phyloP scores from a whole-genome alignment of 305 asterid genomes.

The Solanum hybrid region DNA sequence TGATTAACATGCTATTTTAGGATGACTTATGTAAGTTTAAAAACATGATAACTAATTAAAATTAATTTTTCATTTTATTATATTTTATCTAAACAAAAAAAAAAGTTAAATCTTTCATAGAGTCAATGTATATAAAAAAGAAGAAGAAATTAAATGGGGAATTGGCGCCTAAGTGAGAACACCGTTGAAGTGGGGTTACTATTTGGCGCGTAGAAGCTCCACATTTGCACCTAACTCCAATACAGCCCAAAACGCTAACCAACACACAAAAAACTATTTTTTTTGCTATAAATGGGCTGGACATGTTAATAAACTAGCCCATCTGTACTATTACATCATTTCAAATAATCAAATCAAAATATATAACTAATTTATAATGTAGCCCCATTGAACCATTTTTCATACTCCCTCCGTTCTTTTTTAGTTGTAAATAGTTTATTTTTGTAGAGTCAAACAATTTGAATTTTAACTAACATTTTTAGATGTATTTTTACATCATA shows the following conservation, averaged over 20 bases:
- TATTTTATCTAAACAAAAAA: no score
- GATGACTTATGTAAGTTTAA: no score
- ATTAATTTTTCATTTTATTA: no score
- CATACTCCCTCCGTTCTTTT: background rate
- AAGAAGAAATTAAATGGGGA: background rate
- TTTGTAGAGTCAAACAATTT: background rate
- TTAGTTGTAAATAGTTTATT: background rate
- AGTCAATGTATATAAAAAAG: background rate
- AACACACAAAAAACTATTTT: background rate
- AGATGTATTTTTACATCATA: no score
- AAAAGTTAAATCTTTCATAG: background rate
- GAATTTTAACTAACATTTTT: no score
- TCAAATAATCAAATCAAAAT: background rate
- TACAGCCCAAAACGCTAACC: background rate
- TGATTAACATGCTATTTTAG: no score
- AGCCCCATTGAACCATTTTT: background rate
- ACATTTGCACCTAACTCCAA: background rate
- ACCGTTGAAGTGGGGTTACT: background rate
- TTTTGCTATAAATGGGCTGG: background rate
- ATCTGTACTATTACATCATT: background rate
- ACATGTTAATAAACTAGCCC: background rate
- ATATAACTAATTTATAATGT: background rate
- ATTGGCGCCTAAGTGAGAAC: slow-evolving; percentile 1
- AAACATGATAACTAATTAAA: no score
- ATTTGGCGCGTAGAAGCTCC: background rate